These are phyloP conservation scores for Pichia sp. DNA, from an alignment of 1,139 yeast species.

Conservation along the genomic window DNA sequence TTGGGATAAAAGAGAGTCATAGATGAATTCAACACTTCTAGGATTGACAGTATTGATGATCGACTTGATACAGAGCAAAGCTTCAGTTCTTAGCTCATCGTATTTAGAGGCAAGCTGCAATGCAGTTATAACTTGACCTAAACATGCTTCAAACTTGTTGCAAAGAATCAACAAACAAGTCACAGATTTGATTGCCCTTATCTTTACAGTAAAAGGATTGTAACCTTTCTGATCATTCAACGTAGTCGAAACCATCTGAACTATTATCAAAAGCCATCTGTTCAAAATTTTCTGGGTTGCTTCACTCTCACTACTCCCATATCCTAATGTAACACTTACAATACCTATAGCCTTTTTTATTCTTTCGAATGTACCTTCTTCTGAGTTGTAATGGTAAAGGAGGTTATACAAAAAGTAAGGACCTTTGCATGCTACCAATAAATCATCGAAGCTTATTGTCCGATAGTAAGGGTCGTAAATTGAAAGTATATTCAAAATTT, in stretches of 20 bases:
- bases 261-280: constrained; percentile 64
- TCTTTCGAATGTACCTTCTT: constrained; percentile 26
- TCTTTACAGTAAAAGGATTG: constrained; percentile 68
- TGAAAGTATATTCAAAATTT: constrained; percentile 51
- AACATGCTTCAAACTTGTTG: constrained; percentile 62
- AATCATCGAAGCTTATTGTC: constrained; percentile 38
- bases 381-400: constrained; percentile 25
- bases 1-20: constrained; percentile 54
- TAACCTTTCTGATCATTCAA: constrained; percentile 71
- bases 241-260: constrained; percentile 74
- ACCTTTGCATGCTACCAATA: constrained; percentile 44
- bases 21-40: constrained; percentile 50
- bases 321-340: constrained; percentile 35
- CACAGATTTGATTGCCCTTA: constrained; percentile 70
- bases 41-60: constrained; percentile 50
- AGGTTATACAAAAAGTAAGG: constrained; percentile 28
- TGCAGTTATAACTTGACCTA: constrained; percentile 87
- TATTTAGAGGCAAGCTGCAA: constrained; percentile 75
- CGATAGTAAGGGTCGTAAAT: constrained; percentile 45
- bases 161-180: constrained; percentile 63
- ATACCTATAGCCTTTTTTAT: constrained; percentile 40
- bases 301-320: constrained; percentile 8
- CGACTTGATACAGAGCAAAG: constrained; percentile 65
- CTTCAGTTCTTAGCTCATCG: constrained; percentile 54
- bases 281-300: constrained; percentile 16